These are phyloP conservation scores for Aquanectria penicillioides DNA, from an alignment of 2,329 filamentous ascomycete species.

Conservation along the genomic window DNA sequence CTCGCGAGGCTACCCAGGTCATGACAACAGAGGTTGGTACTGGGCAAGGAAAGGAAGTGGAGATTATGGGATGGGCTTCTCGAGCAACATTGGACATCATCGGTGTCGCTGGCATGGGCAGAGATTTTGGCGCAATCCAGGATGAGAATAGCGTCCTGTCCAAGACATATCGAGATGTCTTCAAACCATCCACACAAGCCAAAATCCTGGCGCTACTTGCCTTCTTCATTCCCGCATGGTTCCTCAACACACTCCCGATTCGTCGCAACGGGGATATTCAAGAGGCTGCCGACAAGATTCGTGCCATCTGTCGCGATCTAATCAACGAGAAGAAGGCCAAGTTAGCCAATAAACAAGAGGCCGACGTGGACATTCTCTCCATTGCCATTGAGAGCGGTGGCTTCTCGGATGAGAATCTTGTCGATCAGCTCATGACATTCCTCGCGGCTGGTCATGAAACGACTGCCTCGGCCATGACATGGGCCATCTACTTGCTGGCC, in stretches of 20 bases:
- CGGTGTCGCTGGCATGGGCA: constrained; percentile 75
- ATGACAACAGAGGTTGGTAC: constrained; percentile 58
- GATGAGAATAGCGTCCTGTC: constrained; percentile 70
- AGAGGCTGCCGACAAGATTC: constrained; percentile 67
- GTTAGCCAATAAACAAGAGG: constrained; percentile 56
- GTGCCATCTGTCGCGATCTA: constrained; percentile 72
- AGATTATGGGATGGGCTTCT: constrained; percentile 71
- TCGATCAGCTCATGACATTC: constrained; percentile 92
- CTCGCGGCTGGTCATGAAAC: constrained; percentile 86
- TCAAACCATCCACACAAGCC: constrained; percentile 62
- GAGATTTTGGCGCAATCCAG: constrained; percentile 74
- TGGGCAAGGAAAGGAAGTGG: constrained; percentile 56
- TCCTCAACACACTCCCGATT: constrained; percentile 73
- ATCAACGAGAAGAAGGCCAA: constrained; percentile 75
- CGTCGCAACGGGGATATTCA: constrained; percentile 74
- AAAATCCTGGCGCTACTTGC: constrained; percentile 67
- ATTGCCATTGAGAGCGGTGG: constrained; percentile 80
- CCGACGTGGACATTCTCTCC: constrained; percentile 79
- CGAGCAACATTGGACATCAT: constrained; percentile 81
- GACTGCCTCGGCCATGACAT: constrained; percentile 79
- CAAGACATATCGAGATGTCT: constrained; percentile 64
- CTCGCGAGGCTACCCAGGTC: constrained; percentile 70
- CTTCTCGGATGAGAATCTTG: constrained; percentile 82
- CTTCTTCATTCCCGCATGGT: constrained; percentile 70
- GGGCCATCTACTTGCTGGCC: constrained; percentile 77